Evolutionary conservation across 1,139 yeast species (phyloP), one percentile per base, ranked within the genome.

Genomic region (Pneumocystis oryctolagi): DNA sequence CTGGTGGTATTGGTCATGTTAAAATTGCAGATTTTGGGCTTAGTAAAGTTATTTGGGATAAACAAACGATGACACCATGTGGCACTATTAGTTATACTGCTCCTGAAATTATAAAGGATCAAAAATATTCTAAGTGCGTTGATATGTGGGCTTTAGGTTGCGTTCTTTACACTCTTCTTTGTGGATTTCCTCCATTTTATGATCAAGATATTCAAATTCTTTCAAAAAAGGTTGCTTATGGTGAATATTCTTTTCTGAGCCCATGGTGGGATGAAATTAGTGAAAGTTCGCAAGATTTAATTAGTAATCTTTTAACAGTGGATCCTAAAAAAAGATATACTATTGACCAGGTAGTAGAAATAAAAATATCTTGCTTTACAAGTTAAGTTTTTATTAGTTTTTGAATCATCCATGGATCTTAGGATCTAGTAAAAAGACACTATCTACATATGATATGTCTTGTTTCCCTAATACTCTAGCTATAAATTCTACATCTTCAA

Each of bases 231-330:
- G 95, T 90, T 58, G 83, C 94, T 14, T 79, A 79, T 63, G 97
- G 97, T 34, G 87, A 88, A 69, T 90, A 80, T 72, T 84, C 87
- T 18, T 90, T 89, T 72, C 76, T 90, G 65, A 78, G 83, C 64
- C 97, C 97, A 0, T 90, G 97, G 97, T 90, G 97, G 97, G 97
- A 90, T 73, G 96, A 90, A 69, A 86, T 90, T 58, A 81, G 88
- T 65, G 72, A 70, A 56, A 88, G 85, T 28, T 97, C 96, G 6
- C 89, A 89, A 73, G 77, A 81, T 69, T 84, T 95, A 74, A 96
- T 90, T 9, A 74, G 82, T 3, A 83, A 80, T 69, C 77, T 90
- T 64, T 76, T 90, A 63, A 89, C 95, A 1, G 96, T 89, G 34
- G 89, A 89, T 71, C 96, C 96, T 1, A 75, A 77, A 18, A 78